A percentile compares a stretch with the other conserved stretches of the same genome.
Conservation (phyloP, 176 grass and related monocot genomes). For the Raddia guianensis region DNA sequence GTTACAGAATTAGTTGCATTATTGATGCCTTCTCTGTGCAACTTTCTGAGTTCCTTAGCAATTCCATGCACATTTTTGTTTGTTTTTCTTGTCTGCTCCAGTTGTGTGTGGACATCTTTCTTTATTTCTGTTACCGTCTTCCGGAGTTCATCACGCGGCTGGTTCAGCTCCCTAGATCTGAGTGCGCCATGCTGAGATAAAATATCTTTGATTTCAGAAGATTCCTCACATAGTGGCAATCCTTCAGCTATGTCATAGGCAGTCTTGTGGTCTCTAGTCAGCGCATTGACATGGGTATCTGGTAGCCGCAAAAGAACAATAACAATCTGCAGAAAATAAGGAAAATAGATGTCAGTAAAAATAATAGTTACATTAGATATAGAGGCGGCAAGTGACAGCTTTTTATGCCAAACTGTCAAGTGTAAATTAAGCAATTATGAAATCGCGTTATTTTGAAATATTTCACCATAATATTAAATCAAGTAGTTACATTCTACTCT, state of each 20-base stretch:
- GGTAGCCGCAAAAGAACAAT: conserved; percentile 77
- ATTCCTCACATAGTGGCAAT: conserved; percentile 79
- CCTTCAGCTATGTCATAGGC: conserved; percentile 95
- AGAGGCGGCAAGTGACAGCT: neutral
- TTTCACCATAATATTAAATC: neutral
- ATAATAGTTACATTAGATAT: conserved; percentile 12
- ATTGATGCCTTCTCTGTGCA: conserved; percentile 93
- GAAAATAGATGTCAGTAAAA: neutral
- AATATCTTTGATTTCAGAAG: conserved; percentile 82
- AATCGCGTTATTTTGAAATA: conserved; percentile 13
- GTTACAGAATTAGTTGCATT: conserved; percentile 98
- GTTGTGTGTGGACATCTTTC: conserved; percentile 93
- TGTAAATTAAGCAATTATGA: neutral
- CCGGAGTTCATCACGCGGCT: conserved; percentile 84
- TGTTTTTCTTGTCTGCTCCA: conserved; percentile 89
- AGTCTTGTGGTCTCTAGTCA: conserved; percentile 88
- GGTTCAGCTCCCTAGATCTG: conserved; percentile 89
- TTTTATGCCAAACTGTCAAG: conserved; percentile 22
- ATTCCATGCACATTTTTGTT: conserved; percentile 98
- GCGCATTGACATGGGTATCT: conserved; percentile 95
- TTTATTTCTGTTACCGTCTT: conserved; percentile 98
- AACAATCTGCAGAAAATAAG: conserved; percentile 70
- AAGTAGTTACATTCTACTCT: neutral
- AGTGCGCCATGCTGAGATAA: conserved; percentile 80
- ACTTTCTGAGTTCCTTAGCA: conserved; percentile 89